Evolutionary conservation across 129 eudicot genomes (phyloP).

Genomic region (Flaveria ramosissima): DNA sequence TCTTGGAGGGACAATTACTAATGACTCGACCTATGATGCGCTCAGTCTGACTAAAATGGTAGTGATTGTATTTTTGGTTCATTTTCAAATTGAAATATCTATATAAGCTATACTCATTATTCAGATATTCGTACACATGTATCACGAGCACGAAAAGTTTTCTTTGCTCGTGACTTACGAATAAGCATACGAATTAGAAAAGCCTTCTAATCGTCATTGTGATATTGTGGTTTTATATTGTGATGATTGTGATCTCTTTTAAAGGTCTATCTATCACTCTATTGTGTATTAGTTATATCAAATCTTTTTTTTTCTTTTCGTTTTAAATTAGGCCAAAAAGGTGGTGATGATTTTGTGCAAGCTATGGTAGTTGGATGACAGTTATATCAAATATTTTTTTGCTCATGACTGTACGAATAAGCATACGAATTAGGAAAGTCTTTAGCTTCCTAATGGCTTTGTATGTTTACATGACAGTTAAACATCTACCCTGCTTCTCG

Average conservation of each 20-base stretch:
- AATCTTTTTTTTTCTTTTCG: background rate
- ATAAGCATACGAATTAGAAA: too few relatives aligned
- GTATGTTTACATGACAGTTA: conserved; percentile 44
- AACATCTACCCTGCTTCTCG: conserved; percentile 86
- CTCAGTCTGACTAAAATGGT: conserved; percentile 72
- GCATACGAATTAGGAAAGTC: too few relatives aligned
- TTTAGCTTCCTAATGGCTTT: background rate
- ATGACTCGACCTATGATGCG: conserved; percentile 73
- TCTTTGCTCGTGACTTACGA: too few relatives aligned
- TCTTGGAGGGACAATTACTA: conserved; percentile 82
- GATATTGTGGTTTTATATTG: too few relatives aligned
- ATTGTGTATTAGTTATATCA: background rate
- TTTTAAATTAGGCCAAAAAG: background rate
- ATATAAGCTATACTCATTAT: background rate
- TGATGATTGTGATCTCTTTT: background rate
- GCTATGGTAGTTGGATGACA: too few relatives aligned
- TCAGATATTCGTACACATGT: background rate
- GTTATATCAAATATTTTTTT: too few relatives aligned
- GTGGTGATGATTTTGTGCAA: too few relatives aligned
- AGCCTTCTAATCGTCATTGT: too few relatives aligned
- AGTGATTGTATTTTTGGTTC: conserved; percentile 1
- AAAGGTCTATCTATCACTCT: too few relatives aligned
- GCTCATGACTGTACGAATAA: too few relatives aligned
- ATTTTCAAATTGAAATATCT: background rate
- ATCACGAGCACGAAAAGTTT: background rate